Conservation (phyloP, 371 early-diverging fungal genomes). For the Enteropsectra breve region DNA sequence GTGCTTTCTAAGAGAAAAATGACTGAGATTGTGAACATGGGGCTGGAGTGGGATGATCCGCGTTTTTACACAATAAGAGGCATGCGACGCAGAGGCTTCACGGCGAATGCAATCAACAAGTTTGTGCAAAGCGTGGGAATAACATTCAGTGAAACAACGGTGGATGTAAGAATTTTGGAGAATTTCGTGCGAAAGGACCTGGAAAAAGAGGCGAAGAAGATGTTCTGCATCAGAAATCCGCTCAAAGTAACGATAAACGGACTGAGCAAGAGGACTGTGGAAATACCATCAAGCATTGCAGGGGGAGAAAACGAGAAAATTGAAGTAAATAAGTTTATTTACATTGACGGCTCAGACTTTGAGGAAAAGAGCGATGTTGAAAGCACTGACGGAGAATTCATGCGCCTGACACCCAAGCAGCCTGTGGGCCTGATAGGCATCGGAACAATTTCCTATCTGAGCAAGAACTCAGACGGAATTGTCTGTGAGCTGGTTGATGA, state of each 20-base stretch:
- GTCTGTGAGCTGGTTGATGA: conserved; percentile 56
- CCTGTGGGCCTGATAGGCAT: conserved; percentile 80
- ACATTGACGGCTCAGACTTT: conserved; percentile 88
- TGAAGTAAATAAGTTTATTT: conserved; percentile 57
- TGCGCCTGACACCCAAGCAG: conserved; percentile 78
- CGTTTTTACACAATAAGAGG: conserved; percentile 87
- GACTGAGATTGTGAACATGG: conserved; percentile 70
- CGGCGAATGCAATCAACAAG: conserved; percentile 89
- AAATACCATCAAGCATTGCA: background rate
- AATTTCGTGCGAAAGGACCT: conserved; percentile 82
- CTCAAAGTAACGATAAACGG: conserved; percentile 74
- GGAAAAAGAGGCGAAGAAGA: conserved; percentile 74
- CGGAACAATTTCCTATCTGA: conserved; percentile 71
- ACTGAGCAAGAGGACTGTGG: background rate
- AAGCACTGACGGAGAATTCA: conserved; percentile 67
- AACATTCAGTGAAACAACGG: conserved; percentile 73
- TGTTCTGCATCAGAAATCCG: conserved; percentile 78
- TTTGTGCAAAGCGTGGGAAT: conserved; percentile 88
- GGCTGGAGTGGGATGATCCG: conserved; percentile 86
- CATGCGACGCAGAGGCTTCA: conserved; percentile 89
- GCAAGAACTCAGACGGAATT: conserved; percentile 58
- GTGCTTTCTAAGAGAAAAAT: conserved; percentile 94
- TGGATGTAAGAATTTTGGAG: conserved; percentile 81
- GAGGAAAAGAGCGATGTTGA: conserved; percentile 68
- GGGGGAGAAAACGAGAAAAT: background rate